Percentiles rank a stretch among this genome's conserved stretches.
These are phyloP conservation scores for Cruciata laevipes DNA, from an alignment of 257 asterid genomes.

Conservation along the genomic window DNA sequence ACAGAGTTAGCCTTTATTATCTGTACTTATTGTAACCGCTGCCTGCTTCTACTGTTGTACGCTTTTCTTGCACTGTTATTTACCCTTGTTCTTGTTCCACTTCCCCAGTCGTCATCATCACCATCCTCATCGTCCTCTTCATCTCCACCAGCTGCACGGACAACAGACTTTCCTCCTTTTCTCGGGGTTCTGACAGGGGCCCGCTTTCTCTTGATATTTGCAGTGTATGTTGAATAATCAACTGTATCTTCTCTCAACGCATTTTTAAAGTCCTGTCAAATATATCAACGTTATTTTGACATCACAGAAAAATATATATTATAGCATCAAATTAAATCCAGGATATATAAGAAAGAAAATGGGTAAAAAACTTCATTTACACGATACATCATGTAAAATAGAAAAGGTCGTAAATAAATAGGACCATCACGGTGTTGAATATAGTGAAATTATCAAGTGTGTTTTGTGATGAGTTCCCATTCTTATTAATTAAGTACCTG, in stretches of 20 bases:
- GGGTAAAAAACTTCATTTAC: neutral
- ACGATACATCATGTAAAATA: neutral
- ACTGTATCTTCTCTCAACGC: slow-evolving; percentile 39
- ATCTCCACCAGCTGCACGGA: slow-evolving; percentile 18
- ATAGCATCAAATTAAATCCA: neutral
- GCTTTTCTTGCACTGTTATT: slow-evolving; percentile 42
- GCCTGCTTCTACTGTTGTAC: slow-evolving; percentile 49
- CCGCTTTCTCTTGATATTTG: slow-evolving; percentile 35
- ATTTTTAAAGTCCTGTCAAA: slow-evolving; percentile 34
- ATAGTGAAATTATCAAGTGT: neutral
- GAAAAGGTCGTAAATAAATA: neutral
- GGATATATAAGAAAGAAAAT: neutral
- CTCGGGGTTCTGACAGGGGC: slow-evolving; percentile 23
- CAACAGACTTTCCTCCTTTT: slow-evolving; percentile 25
- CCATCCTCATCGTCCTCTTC: slow-evolving; percentile 25
- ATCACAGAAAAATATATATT: neutral
- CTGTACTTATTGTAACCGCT: slow-evolving; percentile 56
- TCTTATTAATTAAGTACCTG: slow-evolving; percentile 45
- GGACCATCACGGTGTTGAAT: neutral
- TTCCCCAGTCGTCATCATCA: slow-evolving; percentile 32
- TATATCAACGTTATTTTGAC: neutral
- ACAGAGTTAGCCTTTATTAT: slow-evolving; percentile 59
- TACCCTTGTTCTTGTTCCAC: slow-evolving; percentile 33
- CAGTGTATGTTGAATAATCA: slow-evolving; percentile 35
- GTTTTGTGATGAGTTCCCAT: neutral